Base-by-base conservation (phyloP, 257 asterid genomes). In the Hygrophila difformis region DNA sequence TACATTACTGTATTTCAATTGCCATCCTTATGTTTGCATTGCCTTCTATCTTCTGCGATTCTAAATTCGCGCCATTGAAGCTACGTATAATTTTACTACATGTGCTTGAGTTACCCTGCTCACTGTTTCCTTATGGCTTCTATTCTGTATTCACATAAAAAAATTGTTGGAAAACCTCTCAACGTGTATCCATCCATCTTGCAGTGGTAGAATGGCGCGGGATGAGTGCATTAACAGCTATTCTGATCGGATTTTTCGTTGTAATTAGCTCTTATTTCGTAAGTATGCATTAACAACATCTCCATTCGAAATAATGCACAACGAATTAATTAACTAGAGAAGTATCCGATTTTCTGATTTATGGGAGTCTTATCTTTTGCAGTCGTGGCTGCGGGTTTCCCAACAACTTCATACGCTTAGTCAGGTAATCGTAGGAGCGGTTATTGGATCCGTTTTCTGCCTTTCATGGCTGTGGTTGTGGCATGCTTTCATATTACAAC, bases 331-430 rank as follows among this genome's bases (percentile, higher is more conserved):
- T n/a, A n/a, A n/a, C n/a, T n/a, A n/a, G n/a, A n/a, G n/a, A n/a
- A n/a, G n/a, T n/a, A n/a, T n/a, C n/a, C n/a, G n/a, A n/a, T n/a
- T n/a, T n/a, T n/a, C 29, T 24, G 7, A 33, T 33, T 33, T 33
- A 12, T 5, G 9, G 2, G 37, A 33, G 12, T 33, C 10, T 33
- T 12, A 26, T 8, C 31, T 0, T 52, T 33, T 69, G 68, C 86
- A 80, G 95, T 64, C 92, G n/a, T 87, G 95, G 97, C 87, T 83
- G 39, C 74, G 97, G 44, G 70, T 83, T 56, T 73, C 81, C 7
- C 93, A 83, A 45, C 64, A 61, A 12, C 69, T 77, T 47, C 95
- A 83, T 48, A 80, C 92, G 4, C 43, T 63, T 56, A 72, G 73
- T 66, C 97, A 83, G 68, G 91, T 87, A 11, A 38, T 53, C 1